A percentile compares a stretch with the other conserved stretches of the same genome.
phyloP scores from a whole-genome alignment of 2,329 filamentous ascomycete genomes.

The Cercospora sp. region DNA sequence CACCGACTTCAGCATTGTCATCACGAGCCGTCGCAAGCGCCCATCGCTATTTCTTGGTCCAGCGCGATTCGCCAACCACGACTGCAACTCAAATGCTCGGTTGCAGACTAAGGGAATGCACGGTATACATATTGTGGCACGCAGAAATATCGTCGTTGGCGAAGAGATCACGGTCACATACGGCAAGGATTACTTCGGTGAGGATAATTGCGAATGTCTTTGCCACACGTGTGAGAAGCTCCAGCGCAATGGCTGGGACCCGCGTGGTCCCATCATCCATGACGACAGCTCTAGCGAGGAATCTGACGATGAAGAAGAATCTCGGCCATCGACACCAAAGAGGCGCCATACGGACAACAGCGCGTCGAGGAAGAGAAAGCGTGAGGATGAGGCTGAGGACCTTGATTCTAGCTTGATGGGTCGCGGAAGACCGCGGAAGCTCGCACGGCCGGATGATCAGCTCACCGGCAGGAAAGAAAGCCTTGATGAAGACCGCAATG shows the following conservation, averaged over 20 bases:
- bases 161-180: constrained; percentile 98
- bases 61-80: constrained; percentile 94
- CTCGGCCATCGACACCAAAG: constrained; percentile 24
- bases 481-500: neutral
- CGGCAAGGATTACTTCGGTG: constrained; percentile 92
- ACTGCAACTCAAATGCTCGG: constrained; percentile 88
- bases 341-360: constrained; percentile 10
- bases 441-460: constrained; percentile 21
- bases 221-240: constrained; percentile 81
- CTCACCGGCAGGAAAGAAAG: constrained; percentile 4
- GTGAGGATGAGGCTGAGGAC: constrained; percentile 19
- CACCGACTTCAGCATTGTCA: constrained; percentile 95
- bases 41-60: constrained; percentile 92
- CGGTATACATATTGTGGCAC: constrained; percentile 87
- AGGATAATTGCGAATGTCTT: constrained; percentile 91
- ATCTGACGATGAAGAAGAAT: constrained; percentile 34
- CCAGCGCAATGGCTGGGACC: constrained; percentile 79
- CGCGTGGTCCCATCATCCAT: constrained; percentile 37
- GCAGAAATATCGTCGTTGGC: constrained; percentile 75
- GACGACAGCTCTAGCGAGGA: constrained; percentile 41
- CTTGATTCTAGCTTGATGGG: neutral
- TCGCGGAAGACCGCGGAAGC: constrained; percentile 28
- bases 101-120: constrained; percentile 80
- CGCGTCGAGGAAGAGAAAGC: constrained; percentile 27
- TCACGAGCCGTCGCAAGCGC: constrained; percentile 87